Evolutionary conservation across 1,284 basidiomycete genomes (phyloP), one percentile per base, ranked within the genome.

Genomic region (Sutorius eximius): DNA sequence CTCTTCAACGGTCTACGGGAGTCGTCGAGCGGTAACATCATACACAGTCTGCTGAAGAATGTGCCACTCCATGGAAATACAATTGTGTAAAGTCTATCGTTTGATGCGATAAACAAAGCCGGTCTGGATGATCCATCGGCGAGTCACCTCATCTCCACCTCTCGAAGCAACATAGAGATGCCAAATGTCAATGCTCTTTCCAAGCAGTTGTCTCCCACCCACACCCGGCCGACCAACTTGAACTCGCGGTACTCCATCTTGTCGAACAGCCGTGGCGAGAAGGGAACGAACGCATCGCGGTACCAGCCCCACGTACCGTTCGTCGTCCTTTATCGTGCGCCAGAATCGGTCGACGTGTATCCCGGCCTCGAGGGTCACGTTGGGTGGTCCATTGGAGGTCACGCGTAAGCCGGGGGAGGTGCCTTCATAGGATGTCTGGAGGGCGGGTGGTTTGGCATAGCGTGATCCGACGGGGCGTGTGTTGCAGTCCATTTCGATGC

Each of bases 191-290:
- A 41, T 34, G 52, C 57, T 7, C 10, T 30, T 37, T 65, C 59
- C 12, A 65, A 18, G 5, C 24, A 53, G 10, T 18, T 27, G 37
- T 60, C 53, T 34, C 56, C 52, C 3, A 67, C 15, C 60, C 65
- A 55, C 18, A 62, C 56, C 11, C 51, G 52, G 11, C 62, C 56
- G 45, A 58, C 54, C 29, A 73, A 20, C 41, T 56, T 59, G 54
- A 73, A 73, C 51, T 64, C 54, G 2, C 69, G 63, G 42, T 65
- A 67, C 3, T 75, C 72, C 29, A 56, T 50, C 61, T 65, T 71
- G 22, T 71, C 59, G 43, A 74, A 73, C 34, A 74, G 46, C 15
- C 57, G 48, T 4, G 68, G 32, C 0, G 72, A 71, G 32, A 75
- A 52, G 2, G 73, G 71, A 6, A 72, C 54, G 54, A 63, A 72